Conservation (phyloP, 176 grass and related monocot species). For the Cenchrus purpureus region DNA sequence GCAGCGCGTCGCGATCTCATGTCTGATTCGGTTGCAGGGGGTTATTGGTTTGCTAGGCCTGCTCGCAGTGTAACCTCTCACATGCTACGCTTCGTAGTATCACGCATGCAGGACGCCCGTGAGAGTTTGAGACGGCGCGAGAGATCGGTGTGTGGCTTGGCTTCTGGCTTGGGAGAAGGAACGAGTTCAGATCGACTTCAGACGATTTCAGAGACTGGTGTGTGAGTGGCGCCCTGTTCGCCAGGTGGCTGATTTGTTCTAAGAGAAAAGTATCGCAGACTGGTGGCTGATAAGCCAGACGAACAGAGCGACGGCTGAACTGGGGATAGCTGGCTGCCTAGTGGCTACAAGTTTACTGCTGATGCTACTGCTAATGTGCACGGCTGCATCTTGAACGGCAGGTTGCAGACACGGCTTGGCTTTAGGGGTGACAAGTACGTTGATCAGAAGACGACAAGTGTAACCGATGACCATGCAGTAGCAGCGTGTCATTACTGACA, state of each 20-base stretch:
- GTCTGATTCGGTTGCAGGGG: slow-evolving; percentile 22
- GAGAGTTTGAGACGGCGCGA: background rate
- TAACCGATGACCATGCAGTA: background rate
- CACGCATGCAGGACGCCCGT: background rate
- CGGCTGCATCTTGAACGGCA: background rate
- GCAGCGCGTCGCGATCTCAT: slow-evolving; percentile 28
- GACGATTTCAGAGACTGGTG: background rate
- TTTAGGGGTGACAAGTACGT: background rate
- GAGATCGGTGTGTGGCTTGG: background rate
- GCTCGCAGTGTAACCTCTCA: background rate
- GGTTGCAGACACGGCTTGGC: background rate
- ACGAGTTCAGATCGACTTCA: background rate
- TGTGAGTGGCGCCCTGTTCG: no score
- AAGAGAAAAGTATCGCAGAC: no score
- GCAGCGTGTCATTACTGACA: background rate
- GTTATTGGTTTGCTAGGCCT: background rate
- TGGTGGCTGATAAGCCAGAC: no score
- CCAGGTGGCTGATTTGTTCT: no score
- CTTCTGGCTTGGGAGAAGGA: background rate
- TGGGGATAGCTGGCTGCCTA: no score
- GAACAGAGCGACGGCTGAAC: no score
- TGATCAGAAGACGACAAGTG: slow-evolving; percentile 25
- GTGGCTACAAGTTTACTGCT: no score
- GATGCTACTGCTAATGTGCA: background rate
- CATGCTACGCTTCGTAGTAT: background rate